These are phyloP conservation scores for Sphaerosporella brunnea DNA, from an alignment of 495 filamentous ascomycete species.

Conservation along the genomic window DNA sequence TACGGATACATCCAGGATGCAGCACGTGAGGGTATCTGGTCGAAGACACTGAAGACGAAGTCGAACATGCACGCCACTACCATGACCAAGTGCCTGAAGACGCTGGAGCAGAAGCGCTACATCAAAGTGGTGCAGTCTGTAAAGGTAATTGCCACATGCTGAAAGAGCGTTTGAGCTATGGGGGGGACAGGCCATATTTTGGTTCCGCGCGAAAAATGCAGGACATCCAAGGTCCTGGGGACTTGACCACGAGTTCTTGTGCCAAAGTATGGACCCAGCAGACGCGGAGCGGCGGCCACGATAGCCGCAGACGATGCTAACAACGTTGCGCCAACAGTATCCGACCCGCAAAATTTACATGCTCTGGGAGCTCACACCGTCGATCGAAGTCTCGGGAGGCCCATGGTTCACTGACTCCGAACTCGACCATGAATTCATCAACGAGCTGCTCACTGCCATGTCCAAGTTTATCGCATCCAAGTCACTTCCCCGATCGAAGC, in stretches of 20 bases:
- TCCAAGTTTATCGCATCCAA: constrained; percentile 48
- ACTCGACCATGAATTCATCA: constrained; percentile 73
- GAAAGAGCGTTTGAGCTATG: too few species aligned
- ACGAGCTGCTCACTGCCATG: constrained; percentile 46
- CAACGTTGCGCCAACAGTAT: constrained; percentile 27
- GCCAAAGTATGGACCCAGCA: too few species aligned
- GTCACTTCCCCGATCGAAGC: constrained; percentile 27
- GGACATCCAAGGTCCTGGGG: too few species aligned
- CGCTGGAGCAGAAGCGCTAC: constrained; percentile 46
- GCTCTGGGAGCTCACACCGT: constrained; percentile 38
- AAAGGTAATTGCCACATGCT: constrained; percentile 25
- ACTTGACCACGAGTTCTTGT: too few species aligned
- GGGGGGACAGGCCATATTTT: too few species aligned
- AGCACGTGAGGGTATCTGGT: constrained; percentile 71
- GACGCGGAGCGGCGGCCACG: too few species aligned
- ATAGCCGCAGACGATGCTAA: too few species aligned
- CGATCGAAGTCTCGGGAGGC: constrained; percentile 76
- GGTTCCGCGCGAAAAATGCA: too few species aligned
- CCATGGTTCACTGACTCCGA: constrained; percentile 83
- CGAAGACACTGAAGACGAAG: constrained; percentile 52
- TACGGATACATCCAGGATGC: constrained; percentile 73
- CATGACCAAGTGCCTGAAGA: constrained; percentile 56
- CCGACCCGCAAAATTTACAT: constrained; percentile 65
- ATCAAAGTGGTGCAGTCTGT: constrained; percentile 43
- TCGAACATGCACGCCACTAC: constrained; percentile 63